Evolutionary conservation across 1,284 basidiomycete species (phyloP), one percentile per base, ranked within the genome.

Genomic region (Ustilago hordei): DNA sequence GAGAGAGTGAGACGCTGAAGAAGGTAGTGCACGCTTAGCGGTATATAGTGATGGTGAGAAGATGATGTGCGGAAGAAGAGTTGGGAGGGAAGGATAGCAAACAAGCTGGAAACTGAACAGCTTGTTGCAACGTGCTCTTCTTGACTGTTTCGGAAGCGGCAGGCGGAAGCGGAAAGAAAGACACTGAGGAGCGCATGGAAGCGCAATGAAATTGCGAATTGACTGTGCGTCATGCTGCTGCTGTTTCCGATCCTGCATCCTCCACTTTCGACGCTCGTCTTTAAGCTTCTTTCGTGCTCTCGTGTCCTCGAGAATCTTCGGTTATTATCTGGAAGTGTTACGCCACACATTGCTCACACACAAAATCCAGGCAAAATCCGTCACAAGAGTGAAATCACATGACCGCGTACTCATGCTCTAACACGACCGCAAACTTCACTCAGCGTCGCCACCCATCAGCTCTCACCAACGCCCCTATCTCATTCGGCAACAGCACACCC

Each of bases 251-350:
- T 19, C 8, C 52, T 54, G 52, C 52, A 36, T 60, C 61, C 64
- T 68, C 70, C 70, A 68, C 70, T 68, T 64, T 72, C 52, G 28
- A 8, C 48, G 32, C 35, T 47, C 52, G 45, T 63, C 67, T 59
- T 36, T 54, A 36, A 54, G 55, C 64, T 72, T 72, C 69, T 58
- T 19, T 52, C 45, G 35, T 11, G 56, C 64, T 67, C 69, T 67
- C 11, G 64, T 48, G 50, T 54, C 41, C 32, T 60, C 65, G 17
- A 66, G 69, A 72, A 72, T 6, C 23, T 72, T 65, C 69, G 39
- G 48, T 28, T 7, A 4, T 5, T 12, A 31, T 50, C 17, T n/a
- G 31, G 5, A 15, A 32, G 23, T 50, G 48, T 50, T 50, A 50
- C 6, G 28, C 48, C 48, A 28, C 28, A 8, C 4, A 8, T 2